Conservation (phyloP, 1,284 basidiomycete species). For the Rhodotorula sp. region DNA sequence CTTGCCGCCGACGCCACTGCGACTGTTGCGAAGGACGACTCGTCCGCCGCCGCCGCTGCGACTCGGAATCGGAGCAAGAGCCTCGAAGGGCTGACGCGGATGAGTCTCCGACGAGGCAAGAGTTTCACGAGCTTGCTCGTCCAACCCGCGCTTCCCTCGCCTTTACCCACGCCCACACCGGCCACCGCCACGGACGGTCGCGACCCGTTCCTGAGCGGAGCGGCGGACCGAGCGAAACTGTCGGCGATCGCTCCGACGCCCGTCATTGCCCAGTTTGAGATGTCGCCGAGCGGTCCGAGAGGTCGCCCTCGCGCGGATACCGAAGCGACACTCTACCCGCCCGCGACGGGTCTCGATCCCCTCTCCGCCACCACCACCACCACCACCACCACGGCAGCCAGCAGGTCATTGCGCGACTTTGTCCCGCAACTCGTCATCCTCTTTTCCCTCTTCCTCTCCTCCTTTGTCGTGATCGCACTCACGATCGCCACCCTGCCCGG, state of each 20-base stretch:
- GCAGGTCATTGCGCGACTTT: conserved; percentile 34
- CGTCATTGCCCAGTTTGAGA: conserved; percentile 26
- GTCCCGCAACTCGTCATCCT: conserved; percentile 43
- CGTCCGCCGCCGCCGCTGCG: not conserved
- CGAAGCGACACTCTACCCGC: conserved; percentile 4
- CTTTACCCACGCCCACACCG: not conserved
- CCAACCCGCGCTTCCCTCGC: not conserved
- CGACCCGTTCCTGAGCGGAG: conserved; percentile 7
- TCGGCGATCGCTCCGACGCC: conserved; percentile 12
- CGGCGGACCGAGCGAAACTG: not conserved
- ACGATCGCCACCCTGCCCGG: conserved; percentile 37
- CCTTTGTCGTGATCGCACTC: conserved; percentile 40
- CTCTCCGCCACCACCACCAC: not conserved
- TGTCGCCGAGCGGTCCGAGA: conserved; percentile 4
- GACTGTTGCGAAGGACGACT: not conserved
- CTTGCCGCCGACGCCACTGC: not conserved
- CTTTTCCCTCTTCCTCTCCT: conserved; percentile 41
- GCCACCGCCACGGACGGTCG: conserved; percentile 3
- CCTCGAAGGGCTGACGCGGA: conserved; percentile 32
- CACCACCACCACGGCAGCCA: not conserved
- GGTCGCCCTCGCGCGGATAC: conserved; percentile 8
- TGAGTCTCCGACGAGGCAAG: conserved; percentile 30
- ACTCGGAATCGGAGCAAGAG: conserved; percentile 22
- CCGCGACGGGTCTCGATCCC: not conserved
- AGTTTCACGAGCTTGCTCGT: conserved; percentile 38